Base-by-base conservation (phyloP, 2,329 filamentous ascomycete species). In the Fusarium pseudoanthophilum region DNA sequence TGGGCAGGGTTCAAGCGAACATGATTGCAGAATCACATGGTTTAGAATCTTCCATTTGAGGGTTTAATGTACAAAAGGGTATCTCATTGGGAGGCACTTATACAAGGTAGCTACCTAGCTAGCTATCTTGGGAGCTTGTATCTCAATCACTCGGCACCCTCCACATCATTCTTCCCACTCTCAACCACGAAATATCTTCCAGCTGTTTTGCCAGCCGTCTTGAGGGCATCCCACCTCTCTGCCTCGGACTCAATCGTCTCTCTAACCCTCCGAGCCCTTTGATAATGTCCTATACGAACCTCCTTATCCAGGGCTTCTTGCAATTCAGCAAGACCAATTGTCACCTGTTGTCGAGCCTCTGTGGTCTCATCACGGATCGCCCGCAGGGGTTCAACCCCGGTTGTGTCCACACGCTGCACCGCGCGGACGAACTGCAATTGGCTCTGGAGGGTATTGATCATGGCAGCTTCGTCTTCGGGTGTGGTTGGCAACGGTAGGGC, bases 401-500 rank as follows among this genome's bases (percentile, higher is more conserved):
- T 83, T 1, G 94, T 95, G 80, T 97, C 89, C 55, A 97, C 92
- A 49, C 87, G 85, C 79, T 97, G 95, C 26, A 98, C 91, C 71
- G 94, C 90, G 69, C 90, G 91, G n/a, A 98, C 95, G 79, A 99
- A 99, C 78, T 93, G 92, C 0, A 99, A 88, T 80, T 99, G 96
- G 37, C 92, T 90, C 59, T 91, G 88, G 4, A 99, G 87, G 2
- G 92, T 95, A 28, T 87, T 80, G 7, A 97, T 87, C 89, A 97
- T 94, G 32, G 86, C 83, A 0, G 84, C 78, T 80, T 97, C 92
- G 76, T 95, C 91, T 58, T 85, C 85, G 4, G 84, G 73, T 4
- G 86, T 86, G 24, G 86, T 83, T 0, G 95, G 95, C 3, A 87
- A 87, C 0, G 95, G 95, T 0, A 99, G 91, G 20, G 95, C 95